Conservation (phyloP, 306 rosid genomes). For the Sicyos baderoa region DNA sequence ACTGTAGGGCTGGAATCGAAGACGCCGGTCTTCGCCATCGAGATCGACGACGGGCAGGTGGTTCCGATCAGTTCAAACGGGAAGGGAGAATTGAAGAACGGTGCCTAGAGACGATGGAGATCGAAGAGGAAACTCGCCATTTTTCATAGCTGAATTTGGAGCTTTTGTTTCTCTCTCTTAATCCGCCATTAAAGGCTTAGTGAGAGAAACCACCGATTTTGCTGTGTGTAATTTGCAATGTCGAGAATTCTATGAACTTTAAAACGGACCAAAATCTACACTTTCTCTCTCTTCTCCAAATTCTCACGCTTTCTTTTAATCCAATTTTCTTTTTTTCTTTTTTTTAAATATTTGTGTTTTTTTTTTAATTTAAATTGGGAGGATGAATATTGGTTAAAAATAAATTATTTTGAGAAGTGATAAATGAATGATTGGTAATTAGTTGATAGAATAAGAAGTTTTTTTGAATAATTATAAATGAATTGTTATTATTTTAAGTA, state of each 20-base stretch:
- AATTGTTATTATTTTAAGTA: no score
- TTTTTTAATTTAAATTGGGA: no score
- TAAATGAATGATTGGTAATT: no score
- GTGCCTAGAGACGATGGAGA: no score
- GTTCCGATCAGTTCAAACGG: no score
- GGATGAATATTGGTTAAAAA: no score
- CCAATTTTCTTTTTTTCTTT: background rate
- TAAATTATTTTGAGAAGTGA: no score
- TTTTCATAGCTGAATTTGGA: background rate
- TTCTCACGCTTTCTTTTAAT: background rate
- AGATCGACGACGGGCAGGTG: no score
- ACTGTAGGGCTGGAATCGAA: constrained; percentile 47
- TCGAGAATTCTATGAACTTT: background rate
- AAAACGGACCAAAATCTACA: background rate
- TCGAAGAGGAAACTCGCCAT: background rate
- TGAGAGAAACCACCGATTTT: background rate
- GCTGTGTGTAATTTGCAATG: background rate
- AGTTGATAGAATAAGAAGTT: no score
- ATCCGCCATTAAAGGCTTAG: background rate
- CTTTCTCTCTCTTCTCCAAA: background rate
- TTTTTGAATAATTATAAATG: no score
- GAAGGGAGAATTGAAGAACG: background rate
- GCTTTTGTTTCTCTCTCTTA: background rate
- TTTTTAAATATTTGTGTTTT: background rate
- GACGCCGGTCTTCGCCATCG: constrained; percentile 50